phyloP scores from a whole-genome alignment of 148 eudicot species.

The Selenicereus undatus region DNA sequence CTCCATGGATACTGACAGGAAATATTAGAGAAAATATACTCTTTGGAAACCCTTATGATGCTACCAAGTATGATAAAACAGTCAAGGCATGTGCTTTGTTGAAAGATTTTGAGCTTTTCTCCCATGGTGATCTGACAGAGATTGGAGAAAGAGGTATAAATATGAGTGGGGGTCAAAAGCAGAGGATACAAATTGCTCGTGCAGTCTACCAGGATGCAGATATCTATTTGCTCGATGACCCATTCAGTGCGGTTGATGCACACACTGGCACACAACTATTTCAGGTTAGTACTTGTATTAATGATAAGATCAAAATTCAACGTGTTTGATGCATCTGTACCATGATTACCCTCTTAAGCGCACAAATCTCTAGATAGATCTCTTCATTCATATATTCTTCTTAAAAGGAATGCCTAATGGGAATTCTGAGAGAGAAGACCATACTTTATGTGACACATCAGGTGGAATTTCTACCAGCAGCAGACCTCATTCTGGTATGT shows the following conservation, averaged over 20 bases:
- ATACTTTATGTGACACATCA: constrained; percentile 90
- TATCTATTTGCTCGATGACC: constrained; percentile 92
- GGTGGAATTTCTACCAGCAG: constrained; percentile 99
- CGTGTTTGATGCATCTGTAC: background rate
- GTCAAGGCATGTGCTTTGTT: constrained; percentile 74
- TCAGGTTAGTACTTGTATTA: constrained; percentile 46
- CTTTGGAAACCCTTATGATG: constrained; percentile 72
- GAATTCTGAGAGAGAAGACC: constrained; percentile 80
- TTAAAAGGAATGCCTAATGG: constrained; percentile 85
- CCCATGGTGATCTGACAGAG: constrained; percentile 82
- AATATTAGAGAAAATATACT: constrained; percentile 83
- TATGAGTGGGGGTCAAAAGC: constrained; percentile 99
- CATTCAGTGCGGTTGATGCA: constrained; percentile 98
- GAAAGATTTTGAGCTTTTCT: constrained; percentile 90
- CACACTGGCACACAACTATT: constrained; percentile 94
- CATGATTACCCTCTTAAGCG: background rate
- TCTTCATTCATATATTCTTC: background rate
- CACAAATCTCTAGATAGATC: constrained; percentile 32
- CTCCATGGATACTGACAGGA: constrained; percentile 94
- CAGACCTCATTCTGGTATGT: constrained; percentile 90
- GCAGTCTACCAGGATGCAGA: constrained; percentile 95
- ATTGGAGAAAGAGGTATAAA: constrained; percentile 97
- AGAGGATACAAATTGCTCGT: constrained; percentile 96
- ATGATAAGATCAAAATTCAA: background rate
- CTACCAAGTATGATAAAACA: constrained; percentile 55